These are phyloP conservation scores for Sordariomycetes sp. DNA, from an alignment of 2,329 filamentous ascomycete genomes.

Conservation along the genomic window DNA sequence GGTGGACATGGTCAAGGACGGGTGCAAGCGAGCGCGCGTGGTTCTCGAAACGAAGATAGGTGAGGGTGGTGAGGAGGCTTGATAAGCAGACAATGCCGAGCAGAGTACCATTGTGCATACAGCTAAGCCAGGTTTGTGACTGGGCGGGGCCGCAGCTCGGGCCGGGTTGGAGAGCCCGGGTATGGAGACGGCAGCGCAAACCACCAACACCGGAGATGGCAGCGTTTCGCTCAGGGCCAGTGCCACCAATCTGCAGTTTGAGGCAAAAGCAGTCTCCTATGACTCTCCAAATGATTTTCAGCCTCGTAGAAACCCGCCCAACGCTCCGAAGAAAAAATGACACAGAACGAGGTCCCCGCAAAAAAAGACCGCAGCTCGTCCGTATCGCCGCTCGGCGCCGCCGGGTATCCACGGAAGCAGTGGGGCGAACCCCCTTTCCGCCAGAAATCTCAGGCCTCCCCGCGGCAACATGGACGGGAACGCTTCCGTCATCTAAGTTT, in stretches of 20 bases:
- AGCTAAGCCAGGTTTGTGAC: neutral
- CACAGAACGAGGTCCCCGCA: neutral
- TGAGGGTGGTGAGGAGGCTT: neutral
- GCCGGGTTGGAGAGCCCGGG: neutral
- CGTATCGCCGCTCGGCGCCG: neutral
- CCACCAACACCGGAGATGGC: neutral
- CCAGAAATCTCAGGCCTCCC: neutral
- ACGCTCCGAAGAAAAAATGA: neutral
- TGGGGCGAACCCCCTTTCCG: neutral
- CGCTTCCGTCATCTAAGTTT: neutral
- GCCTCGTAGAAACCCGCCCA: neutral
- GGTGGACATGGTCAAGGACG: conserved; percentile 33
- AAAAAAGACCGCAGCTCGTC: neutral
- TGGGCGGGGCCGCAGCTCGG: neutral
- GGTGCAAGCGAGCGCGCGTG: conserved; percentile 30
- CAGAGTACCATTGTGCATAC: neutral
- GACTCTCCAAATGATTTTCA: neutral
- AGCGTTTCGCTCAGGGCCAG: neutral
- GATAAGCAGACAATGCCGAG: neutral
- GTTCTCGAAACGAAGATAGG: conserved; percentile 17
- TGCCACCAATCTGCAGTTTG: neutral
- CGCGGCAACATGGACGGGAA: neutral
- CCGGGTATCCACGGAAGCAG: neutral
- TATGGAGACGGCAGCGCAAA: no score
- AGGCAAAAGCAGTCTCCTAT: neutral